A percentile compares a stretch with the other conserved stretches of the same genome.
phyloP scores from a whole-genome alignment of 2,329 filamentous ascomycete genomes.

The Thermoascus crustaceus region DNA sequence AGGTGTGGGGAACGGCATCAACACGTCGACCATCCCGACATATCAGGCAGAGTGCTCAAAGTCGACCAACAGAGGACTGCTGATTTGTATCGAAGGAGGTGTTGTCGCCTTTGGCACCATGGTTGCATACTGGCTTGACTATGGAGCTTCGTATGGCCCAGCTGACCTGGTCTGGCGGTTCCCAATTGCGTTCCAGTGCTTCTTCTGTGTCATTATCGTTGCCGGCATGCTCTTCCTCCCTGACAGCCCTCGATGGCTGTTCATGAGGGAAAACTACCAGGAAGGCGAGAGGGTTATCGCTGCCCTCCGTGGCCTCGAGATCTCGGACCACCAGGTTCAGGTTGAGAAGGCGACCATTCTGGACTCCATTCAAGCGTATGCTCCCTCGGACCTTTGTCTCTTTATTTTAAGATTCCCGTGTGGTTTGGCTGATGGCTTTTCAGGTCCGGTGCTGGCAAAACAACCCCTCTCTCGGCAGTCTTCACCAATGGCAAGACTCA shows the following conservation, averaged over 20 bases:
- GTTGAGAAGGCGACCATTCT: slow-evolving; percentile 52
- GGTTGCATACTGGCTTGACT: slow-evolving; percentile 41
- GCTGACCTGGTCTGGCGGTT: slow-evolving; percentile 35
- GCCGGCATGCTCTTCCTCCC: slow-evolving; percentile 29
- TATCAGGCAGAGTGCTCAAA: slow-evolving; percentile 42
- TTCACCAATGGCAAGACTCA: slow-evolving; percentile 32
- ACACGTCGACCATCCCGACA: slow-evolving; percentile 41
- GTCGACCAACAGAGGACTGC: slow-evolving; percentile 46
- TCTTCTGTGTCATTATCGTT: slow-evolving; percentile 34
- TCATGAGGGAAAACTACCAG: slow-evolving; percentile 28
- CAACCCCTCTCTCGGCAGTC: slow-evolving; percentile 45
- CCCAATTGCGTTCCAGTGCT: slow-evolving; percentile 41
- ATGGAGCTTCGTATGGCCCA: slow-evolving; percentile 21
- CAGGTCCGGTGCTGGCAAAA: slow-evolving; percentile 48
- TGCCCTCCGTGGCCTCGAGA: slow-evolving; percentile 33
- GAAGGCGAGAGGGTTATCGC: slow-evolving; percentile 41
- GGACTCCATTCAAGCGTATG: slow-evolving; percentile 53
- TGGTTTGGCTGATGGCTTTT: slow-evolving; percentile 11
- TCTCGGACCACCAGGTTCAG: slow-evolving; percentile 46
- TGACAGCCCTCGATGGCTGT: slow-evolving; percentile 32
- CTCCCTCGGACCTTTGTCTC: slow-evolving; percentile 30
- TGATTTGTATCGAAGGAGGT: slow-evolving; percentile 49
- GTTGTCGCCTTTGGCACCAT: slow-evolving; percentile 38
- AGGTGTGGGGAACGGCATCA: slow-evolving; percentile 44
- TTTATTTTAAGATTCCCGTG: slow-evolving; percentile 15